These are phyloP conservation scores for Hippophae tibetana DNA, from an alignment of 306 rosid genomes.

Conservation along the genomic window DNA sequence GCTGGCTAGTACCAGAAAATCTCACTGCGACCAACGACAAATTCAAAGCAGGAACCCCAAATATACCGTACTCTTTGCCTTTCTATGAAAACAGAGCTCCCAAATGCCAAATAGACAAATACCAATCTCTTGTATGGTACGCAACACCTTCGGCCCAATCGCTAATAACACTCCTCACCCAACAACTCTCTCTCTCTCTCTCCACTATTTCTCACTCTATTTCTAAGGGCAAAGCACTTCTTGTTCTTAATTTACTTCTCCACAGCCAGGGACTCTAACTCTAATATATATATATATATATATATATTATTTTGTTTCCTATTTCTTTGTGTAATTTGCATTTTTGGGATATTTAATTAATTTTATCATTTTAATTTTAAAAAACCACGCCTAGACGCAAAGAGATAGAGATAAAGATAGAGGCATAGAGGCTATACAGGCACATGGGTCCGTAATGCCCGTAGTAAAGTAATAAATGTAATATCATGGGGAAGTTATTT, in stretches of 20 bases:
- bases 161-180: constrained; percentile 39
- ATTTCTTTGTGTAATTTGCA: no score
- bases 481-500: no score
- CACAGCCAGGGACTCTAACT: constrained; percentile 2
- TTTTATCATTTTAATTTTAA: no score
- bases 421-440: no score
- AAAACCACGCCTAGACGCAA: no score
- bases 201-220: constrained; percentile 4
- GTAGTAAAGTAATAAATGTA: no score
- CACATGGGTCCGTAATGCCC: no score
- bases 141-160: constrained; percentile 33
- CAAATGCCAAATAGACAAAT: constrained; percentile 12
- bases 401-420: no score
- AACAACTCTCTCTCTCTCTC: constrained; percentile 13
- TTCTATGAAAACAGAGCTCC: constrained; percentile 13
- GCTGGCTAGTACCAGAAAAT: background rate
- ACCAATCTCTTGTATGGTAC: constrained; percentile 22
- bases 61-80: background rate
- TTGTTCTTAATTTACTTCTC: constrained; percentile 22
- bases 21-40: background rate
- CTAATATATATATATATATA: background rate
- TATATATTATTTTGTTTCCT: no score
- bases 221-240: constrained; percentile 38
- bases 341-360: no score
- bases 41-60: no score